Base-by-base conservation (phyloP, 2,329 filamentous ascomycete genomes). In the Pochonia chlamydosporia region DNA sequence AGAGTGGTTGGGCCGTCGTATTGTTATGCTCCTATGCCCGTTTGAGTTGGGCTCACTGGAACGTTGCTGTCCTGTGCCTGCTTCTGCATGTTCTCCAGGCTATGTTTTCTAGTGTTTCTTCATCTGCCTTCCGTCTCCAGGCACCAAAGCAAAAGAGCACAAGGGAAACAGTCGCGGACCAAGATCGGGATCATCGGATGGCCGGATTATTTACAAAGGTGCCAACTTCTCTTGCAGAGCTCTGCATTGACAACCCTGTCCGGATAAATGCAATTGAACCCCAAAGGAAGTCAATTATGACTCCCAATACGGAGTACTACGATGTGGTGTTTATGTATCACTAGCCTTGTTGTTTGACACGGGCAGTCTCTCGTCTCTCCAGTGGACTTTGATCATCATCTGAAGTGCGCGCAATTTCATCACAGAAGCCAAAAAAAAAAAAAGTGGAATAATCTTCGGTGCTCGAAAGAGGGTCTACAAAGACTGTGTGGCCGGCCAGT, bases 1-100 rank as follows among this genome's bases (percentile, higher is more conserved):
- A 31, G 23, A 28, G 40, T 37, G 44, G 49, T 50, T 50, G 36
- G 45, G 42, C 49, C 42, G 45, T 37, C 25, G 9, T 16, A 24
- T 25, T n/a, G n/a, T n/a, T 7, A 28, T 39, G 10, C 23, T 11
- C 16, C 35, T 23, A 11, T 33, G n/a, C 23, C 20, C 30, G 36
- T n/a, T 20, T 23, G 13, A 23, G 5, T 37, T 37, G 42, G 30
- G 18, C 7, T 18, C 6, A 8, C n/a, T 33, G 28, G 20, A 33
- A 35, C 31, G 28, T 31, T 18, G 26, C 40, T 24, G 40, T 23
- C n/a, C n/a, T n/a, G n/a, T n/a, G n/a, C n/a, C n/a, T n/a, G n/a
- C n/a, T n/a, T n/a, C n/a, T n/a, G n/a, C n/a, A n/a, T n/a, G n/a
- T n/a, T n/a, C n/a, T n/a, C n/a, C n/a, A n/a, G n/a, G n/a, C n/a